These are phyloP conservation scores for Venturia asperata DNA, from an alignment of 2,329 filamentous ascomycete species.

Conservation along the genomic window DNA sequence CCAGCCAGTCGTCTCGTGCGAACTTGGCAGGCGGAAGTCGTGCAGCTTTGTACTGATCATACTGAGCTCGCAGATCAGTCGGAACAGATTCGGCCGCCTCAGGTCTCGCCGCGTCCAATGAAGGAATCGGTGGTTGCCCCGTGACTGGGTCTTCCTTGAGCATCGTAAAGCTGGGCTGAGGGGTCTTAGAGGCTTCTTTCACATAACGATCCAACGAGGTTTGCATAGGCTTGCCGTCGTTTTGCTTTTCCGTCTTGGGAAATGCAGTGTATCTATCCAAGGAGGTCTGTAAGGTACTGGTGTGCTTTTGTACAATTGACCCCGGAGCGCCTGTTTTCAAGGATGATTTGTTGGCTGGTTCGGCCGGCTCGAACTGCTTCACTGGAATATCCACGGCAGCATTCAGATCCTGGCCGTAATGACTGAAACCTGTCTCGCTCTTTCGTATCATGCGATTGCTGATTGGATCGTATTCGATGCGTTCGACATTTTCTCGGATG, in stretches of 20 bases:
- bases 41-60: constrained; percentile 14
- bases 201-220: background rate
- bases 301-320: background rate
- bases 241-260: background rate
- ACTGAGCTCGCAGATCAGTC: background rate
- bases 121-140: background rate
- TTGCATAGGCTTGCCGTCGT: background rate
- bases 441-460: constrained; percentile 19
- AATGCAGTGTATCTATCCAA: background rate
- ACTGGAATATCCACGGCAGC: constrained; percentile 9
- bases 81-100: no score
- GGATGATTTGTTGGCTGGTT: background rate
- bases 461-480: constrained; percentile 19
- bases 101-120: background rate
- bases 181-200: background rate
- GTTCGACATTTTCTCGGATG: background rate
- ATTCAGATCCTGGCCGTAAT: constrained; percentile 11
- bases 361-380: background rate
- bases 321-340: background rate
- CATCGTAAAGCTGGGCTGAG: constrained; percentile 7
- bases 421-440: constrained; percentile 7
- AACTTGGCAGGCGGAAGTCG: background rate
- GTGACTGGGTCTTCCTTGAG: constrained; percentile 15
- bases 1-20: constrained; percentile 5
- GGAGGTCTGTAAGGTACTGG: background rate